A percentile compares a stretch with the other conserved stretches of the same genome.
phyloP scores from a whole-genome alignment of 306 rosid species.

The Citrullus mucosospermus region DNA sequence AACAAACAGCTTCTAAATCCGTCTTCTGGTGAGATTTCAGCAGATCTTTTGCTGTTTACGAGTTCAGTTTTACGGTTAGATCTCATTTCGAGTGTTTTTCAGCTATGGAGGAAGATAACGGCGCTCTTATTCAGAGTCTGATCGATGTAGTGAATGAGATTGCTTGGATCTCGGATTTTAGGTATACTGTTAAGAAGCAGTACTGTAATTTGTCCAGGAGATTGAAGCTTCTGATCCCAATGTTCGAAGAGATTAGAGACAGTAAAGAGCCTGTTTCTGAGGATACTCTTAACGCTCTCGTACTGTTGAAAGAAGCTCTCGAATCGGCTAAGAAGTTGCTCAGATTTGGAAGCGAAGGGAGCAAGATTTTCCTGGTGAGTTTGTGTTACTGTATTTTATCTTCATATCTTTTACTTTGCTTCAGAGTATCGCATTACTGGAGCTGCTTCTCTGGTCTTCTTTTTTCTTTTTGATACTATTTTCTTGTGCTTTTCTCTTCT shows the following conservation, averaged over 20 bases:
- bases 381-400: background rate
- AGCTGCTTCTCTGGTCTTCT: background rate
- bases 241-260: slow-evolving; percentile 90
- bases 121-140: slow-evolving; percentile 27
- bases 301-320: slow-evolving; percentile 47
- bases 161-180: slow-evolving; percentile 67
- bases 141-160: slow-evolving; percentile 58
- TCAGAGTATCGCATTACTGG: background rate
- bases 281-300: slow-evolving; percentile 38
- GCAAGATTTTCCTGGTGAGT: slow-evolving; percentile 90
- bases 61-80: slow-evolving; percentile 7
- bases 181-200: slow-evolving; percentile 70
- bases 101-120: slow-evolving; percentile 64
- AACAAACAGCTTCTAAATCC: background rate
- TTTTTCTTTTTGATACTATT: background rate
- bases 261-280: slow-evolving; percentile 26
- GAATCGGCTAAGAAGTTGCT: slow-evolving; percentile 62
- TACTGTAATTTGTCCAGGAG: slow-evolving; percentile 80
- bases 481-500: background rate
- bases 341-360: slow-evolving; percentile 67
- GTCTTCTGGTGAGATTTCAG: background rate
- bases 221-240: slow-evolving; percentile 72
- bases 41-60: background rate
- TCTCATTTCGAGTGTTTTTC: slow-evolving; percentile 8
- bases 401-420: background rate